Base-by-base conservation (phyloP, 1,139 yeast genomes). In the Geotrichum macrosporum region DNA sequence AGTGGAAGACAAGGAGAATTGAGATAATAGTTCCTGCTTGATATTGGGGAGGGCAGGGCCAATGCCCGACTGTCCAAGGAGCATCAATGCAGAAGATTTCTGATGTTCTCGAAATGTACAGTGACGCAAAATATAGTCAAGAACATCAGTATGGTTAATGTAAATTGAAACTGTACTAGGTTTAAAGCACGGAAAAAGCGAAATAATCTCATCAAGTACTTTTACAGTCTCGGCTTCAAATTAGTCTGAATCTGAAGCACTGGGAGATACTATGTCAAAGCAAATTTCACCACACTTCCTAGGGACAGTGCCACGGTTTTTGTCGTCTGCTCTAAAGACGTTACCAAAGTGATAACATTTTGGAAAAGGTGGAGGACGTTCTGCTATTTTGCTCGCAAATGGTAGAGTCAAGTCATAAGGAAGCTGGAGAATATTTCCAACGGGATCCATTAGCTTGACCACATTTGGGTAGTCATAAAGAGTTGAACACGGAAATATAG, bases 401-500 rank as follows among this genome's bases (percentile, higher is more conserved):
- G 99, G 97, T 32, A 88, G 67, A 0, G 95, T 84, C 52, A 89
- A 70, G 61, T 92, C 98, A 61, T 83, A 89, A 0, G 96, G 95
- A 32, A 94, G 66, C 52, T 88, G 94, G 29, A 94, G 67, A 5
- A 92, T 92, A 0, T 89, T 78, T 0, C 98, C 98, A 26, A 86
- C 81, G 45, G 78, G 75, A 59, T 92, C 97, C 51, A 94, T 68
- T 1, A 92, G 76, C 56, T 88, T 94, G 55, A 83, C 88, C 0
- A 85, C 82, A 41, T 74, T 73, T 47, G 73, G 75, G 16, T 74
- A 76, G 13, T 80, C 73, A 60, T 87, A 89, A 1, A 77, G 66
- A 2, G 92, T 84, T 0, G 92, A 81, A 54, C 82, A 81, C 0
- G 97, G 98, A 49, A 88, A 79, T n/a, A 92, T 63, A 3, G 77